Percentiles rank a stretch among this genome's conserved stretches.
phyloP scores from a whole-genome alignment of 257 asterid genomes.

The Solanum arcanum region DNA sequence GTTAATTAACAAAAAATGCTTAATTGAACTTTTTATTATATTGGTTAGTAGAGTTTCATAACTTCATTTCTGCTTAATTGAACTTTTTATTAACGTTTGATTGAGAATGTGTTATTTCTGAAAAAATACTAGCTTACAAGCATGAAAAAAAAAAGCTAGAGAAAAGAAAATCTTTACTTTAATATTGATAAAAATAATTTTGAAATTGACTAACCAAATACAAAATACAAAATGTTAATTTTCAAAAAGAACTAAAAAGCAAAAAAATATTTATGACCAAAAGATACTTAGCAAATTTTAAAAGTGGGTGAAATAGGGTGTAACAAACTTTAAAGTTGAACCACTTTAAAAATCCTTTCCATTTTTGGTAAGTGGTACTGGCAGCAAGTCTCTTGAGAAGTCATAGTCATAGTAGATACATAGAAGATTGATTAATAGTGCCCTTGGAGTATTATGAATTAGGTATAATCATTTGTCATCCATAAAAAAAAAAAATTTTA shows the following conservation, averaged over 20 bases:
- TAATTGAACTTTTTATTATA: too few species aligned
- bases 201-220: neutral
- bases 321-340: neutral
- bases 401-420: conserved; percentile 1
- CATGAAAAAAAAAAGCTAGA: too few species aligned
- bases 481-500: conserved; percentile 4
- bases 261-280: neutral
- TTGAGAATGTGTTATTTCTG: too few species aligned
- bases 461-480: conserved; percentile 34
- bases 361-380: neutral
- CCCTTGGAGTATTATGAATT: conserved; percentile 15
- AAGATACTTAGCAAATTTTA: neutral
- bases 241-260: neutral
- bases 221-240: neutral
- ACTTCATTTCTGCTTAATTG: too few species aligned
- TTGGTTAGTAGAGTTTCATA: too few species aligned
- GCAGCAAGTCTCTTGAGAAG: neutral
- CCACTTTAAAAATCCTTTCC: neutral
- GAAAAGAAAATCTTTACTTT: too few species aligned
- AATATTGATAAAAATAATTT: neutral
- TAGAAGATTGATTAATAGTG: conserved; percentile 10
- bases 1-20: too few species aligned
- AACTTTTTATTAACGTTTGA: too few species aligned
- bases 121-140: too few species aligned
- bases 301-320: neutral